Conservation (phyloP, 768 basidiomycete genomes). For the Podaxis rugospora region DNA sequence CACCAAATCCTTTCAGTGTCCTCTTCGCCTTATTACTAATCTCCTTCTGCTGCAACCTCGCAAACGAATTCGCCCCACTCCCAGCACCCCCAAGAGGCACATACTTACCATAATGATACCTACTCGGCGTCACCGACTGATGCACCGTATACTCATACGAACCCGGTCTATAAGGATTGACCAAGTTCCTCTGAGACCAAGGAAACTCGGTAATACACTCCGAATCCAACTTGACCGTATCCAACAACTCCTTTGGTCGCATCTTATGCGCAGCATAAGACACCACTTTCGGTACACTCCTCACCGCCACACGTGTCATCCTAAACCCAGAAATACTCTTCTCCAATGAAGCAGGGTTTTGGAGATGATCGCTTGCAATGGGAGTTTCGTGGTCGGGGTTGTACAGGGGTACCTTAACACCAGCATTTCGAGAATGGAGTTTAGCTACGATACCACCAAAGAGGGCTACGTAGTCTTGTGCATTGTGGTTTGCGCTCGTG, state of each 20-base stretch:
- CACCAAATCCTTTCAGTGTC: background rate
- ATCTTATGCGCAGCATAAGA: background rate
- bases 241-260: background rate
- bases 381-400: background rate
- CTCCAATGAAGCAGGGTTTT: background rate
- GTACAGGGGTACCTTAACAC: background rate
- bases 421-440: background rate
- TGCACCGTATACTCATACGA: background rate
- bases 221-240: background rate
- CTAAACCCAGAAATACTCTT: background rate
- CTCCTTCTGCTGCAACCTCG: background rate
- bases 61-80: background rate
- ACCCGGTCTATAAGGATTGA: background rate
- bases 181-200: background rate
- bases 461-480: background rate
- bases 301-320: background rate
- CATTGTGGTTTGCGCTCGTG: background rate
- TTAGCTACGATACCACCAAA: conserved; percentile 9
- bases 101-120: background rate
- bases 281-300: background rate
- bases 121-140: background rate
- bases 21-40: background rate
- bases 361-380: background rate
- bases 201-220: background rate
- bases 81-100: background rate